These are phyloP conservation scores for Torrubiellomyces zombiae DNA, from an alignment of 2,329 filamentous ascomycete genomes.

Conservation along the genomic window DNA sequence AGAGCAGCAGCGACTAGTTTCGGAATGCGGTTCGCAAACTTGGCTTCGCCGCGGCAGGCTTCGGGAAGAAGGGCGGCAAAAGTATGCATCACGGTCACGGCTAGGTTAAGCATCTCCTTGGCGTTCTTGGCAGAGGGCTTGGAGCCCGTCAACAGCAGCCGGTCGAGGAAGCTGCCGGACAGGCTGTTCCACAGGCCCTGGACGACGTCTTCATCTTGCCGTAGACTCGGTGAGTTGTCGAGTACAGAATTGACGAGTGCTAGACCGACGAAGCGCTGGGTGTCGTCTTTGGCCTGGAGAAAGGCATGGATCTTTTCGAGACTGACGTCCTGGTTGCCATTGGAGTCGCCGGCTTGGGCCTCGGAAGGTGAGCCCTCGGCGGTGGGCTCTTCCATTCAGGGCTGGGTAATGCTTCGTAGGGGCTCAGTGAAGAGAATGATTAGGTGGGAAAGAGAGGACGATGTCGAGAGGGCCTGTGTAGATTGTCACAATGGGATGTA, in stretches of 20 bases:
- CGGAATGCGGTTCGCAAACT: slow-evolving; percentile 35
- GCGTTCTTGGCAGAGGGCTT: slow-evolving; percentile 25
- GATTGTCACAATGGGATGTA: too few species aligned
- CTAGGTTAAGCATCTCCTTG: slow-evolving; percentile 45
- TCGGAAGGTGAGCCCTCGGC: slow-evolving; percentile 1
- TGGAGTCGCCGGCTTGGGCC: slow-evolving; percentile 2
- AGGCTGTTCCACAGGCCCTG: slow-evolving; percentile 41
- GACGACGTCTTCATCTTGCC: slow-evolving; percentile 27
- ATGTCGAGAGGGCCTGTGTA: too few species aligned
- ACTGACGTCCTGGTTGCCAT: slow-evolving; percentile 7
- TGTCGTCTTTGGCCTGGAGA: slow-evolving; percentile 45
- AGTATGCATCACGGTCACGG: slow-evolving; percentile 44
- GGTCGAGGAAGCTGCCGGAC: slow-evolving; percentile 45
- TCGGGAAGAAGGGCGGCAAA: slow-evolving; percentile 42
- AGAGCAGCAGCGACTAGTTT: slow-evolving; percentile 35
- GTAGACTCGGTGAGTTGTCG: slow-evolving; percentile 38
- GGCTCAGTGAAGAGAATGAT: too few species aligned
- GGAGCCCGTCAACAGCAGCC: slow-evolving; percentile 39
- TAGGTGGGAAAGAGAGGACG: too few species aligned
- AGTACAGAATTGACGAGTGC: slow-evolving; percentile 49
- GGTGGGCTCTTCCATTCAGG: slow-evolving; percentile 1
- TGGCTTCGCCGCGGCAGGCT: slow-evolving; percentile 23
- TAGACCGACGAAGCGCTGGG: slow-evolving; percentile 50
- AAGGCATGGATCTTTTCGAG: slow-evolving; percentile 35
- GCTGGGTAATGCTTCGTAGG: not conserved